Evolutionary conservation across 148 eudicot species (phyloP).

Genomic region (Persicaria tinctoria): DNA sequence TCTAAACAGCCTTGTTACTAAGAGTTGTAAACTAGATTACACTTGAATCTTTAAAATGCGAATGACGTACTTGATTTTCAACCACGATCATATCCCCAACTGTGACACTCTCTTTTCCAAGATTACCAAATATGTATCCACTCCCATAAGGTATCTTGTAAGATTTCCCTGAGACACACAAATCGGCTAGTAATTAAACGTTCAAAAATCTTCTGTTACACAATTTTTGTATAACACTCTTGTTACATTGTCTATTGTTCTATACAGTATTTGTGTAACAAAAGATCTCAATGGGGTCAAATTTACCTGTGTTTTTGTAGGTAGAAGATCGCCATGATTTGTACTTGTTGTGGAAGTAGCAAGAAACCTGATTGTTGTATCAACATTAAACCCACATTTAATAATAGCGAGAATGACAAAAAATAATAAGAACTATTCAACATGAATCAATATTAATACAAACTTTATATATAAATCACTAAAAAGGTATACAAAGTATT

Average conservation of each 20-base stretch:
- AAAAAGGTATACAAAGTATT: too few relatives aligned
- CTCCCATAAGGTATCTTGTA: slow-evolving; percentile 65
- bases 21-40: too few relatives aligned
- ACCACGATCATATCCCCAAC: slow-evolving; percentile 54
- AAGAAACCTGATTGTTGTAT: slow-evolving; percentile 1
- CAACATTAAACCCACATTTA: not conserved
- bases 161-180: slow-evolving; percentile 38
- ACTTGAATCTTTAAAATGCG: not conserved
- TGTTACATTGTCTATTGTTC: too few relatives aligned
- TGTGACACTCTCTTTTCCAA: slow-evolving; percentile 50
- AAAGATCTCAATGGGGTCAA: not conserved
- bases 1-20: not conserved
- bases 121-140: slow-evolving; percentile 62
- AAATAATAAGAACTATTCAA: too few relatives aligned
- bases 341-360: slow-evolving; percentile 1
- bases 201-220: too few relatives aligned
- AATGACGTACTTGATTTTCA: slow-evolving; percentile 44
- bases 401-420: too few relatives aligned
- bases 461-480: too few relatives aligned
- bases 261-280: too few relatives aligned
- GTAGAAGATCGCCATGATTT: not conserved
- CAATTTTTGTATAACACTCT: too few relatives aligned
- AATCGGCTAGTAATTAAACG: too few relatives aligned
- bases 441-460: too few relatives aligned
- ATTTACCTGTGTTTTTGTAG: not conserved